phyloP scores from a whole-genome alignment of 2,329 filamentous ascomycete species.

The Onygenales sp. region DNA sequence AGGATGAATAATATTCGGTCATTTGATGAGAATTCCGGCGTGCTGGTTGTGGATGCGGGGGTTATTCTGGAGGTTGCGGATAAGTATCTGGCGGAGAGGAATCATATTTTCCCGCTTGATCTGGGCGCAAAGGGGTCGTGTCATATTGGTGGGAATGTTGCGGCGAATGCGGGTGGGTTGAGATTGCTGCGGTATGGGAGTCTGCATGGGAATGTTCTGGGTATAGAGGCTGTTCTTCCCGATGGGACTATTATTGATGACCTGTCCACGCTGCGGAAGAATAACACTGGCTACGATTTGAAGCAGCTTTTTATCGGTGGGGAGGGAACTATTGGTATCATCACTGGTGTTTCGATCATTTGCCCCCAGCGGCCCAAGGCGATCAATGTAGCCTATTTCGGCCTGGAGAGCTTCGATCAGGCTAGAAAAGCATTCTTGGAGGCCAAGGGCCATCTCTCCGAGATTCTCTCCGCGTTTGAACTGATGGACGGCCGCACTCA shows the following conservation, averaged over 20 bases:
- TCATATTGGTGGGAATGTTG: conserved; percentile 90
- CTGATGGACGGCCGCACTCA: conserved; percentile 87
- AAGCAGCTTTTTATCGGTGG: conserved; percentile 95
- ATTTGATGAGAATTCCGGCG: conserved; percentile 88
- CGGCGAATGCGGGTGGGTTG: conserved; percentile 89
- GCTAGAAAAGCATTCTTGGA: conserved; percentile 77
- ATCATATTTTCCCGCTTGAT: conserved; percentile 89
- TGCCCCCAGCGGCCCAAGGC: conserved; percentile 82
- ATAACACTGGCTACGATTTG: conserved; percentile 96
- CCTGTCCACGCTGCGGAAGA: conserved; percentile 81
- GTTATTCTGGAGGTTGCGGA: conserved; percentile 85
- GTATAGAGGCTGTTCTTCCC: conserved; percentile 84
- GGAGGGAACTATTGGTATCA: conserved; percentile 89
- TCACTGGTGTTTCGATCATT: conserved; percentile 81
- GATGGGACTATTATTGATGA: conserved; percentile 90
- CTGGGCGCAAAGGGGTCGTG: conserved; percentile 97
- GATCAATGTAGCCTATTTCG: conserved; percentile 91
- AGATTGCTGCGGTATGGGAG: conserved; percentile 86
- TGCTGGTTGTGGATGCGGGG: conserved; percentile 82
- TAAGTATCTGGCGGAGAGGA: conserved; percentile 69
- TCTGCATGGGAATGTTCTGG: conserved; percentile 84
- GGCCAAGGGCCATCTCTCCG: conserved; percentile 80
- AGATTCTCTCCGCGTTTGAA: conserved; percentile 96
- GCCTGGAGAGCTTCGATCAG: conserved; percentile 80
- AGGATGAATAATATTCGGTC: conserved; percentile 86